These are phyloP conservation scores for Aspergillus sp. DNA, from an alignment of 2,329 filamentous ascomycete genomes.

Conservation along the genomic window DNA sequence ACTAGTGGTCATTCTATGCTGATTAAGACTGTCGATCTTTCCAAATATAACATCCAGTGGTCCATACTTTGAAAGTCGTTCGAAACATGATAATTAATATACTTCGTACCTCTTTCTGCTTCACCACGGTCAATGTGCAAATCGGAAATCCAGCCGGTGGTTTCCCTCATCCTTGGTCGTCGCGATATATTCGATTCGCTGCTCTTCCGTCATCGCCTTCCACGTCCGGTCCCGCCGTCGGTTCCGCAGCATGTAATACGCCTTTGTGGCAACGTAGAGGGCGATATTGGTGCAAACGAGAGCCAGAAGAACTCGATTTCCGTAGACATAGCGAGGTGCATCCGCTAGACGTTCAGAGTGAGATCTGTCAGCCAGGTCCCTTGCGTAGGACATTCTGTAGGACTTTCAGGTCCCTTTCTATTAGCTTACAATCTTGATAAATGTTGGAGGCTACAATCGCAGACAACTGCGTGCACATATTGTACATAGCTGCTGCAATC, in stretches of 20 bases:
- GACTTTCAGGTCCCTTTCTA: not conserved
- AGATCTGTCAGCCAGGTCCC: not conserved
- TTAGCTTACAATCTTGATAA: conserved; percentile 27
- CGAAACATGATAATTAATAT: no score
- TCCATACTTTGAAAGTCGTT: no score
- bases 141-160: conserved; percentile 35
- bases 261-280: conserved; percentile 28
- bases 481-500: conserved; percentile 37
- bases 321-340: conserved; percentile 45
- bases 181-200: conserved; percentile 27
- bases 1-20: not conserved
- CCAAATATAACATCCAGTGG: no score
- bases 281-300: conserved; percentile 23
- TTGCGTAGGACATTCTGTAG: not conserved
- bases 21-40: not conserved
- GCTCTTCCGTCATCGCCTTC: conserved; percentile 28
- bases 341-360: conserved; percentile 25
- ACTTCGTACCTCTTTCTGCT: no score
- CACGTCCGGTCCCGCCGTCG: conserved; percentile 26
- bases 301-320: conserved; percentile 33
- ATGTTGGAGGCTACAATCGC: conserved; percentile 36
- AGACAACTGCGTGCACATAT: conserved; percentile 38
- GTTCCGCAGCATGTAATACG: conserved; percentile 33
- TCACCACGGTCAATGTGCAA: conserved; percentile 23
- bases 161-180: conserved; percentile 33